Conservation (phyloP, 345 rosid species). For the Camelina sativa region DNA sequence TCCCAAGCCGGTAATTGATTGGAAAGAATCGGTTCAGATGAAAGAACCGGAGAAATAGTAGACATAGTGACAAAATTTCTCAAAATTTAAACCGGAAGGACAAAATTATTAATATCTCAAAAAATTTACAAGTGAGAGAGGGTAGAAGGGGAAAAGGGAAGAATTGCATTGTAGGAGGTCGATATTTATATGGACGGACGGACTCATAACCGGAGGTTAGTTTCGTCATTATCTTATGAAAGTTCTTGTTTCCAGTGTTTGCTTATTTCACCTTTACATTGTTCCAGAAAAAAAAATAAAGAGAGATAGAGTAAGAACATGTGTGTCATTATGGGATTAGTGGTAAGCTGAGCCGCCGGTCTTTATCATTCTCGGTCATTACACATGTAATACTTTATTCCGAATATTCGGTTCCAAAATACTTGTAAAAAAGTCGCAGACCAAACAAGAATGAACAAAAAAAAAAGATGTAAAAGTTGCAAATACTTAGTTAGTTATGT, state of each 20-base stretch:
- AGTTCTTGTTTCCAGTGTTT: not conserved
- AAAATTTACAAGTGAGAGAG: constrained; percentile 40
- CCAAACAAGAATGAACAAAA: no score
- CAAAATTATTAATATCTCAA: not conserved
- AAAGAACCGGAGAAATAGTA: constrained; percentile 47
- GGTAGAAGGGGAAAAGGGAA: constrained; percentile 82
- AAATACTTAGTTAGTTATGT: no score
- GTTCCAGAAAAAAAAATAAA: not conserved
- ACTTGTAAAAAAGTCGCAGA: not conserved
- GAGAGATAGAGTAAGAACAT: not conserved
- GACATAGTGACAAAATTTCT: constrained; percentile 49
- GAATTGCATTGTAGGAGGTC: constrained; percentile 60
- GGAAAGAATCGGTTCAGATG: constrained; percentile 44
- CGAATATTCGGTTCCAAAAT: constrained; percentile 25
- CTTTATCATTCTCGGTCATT: not conserved
- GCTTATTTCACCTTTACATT: not conserved
- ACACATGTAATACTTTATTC: constrained; percentile 14
- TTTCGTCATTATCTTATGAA: constrained; percentile 41
- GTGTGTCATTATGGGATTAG: constrained; percentile 22
- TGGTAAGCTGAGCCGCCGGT: constrained; percentile 8
- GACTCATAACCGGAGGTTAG: constrained; percentile 25
- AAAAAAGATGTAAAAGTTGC: not conserved
- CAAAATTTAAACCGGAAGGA: not conserved
- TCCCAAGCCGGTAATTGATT: constrained; percentile 52
- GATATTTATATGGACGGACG: constrained; percentile 58